Conservation (phyloP, 1,284 basidiomycete species). For the Cerrena zonata region DNA sequence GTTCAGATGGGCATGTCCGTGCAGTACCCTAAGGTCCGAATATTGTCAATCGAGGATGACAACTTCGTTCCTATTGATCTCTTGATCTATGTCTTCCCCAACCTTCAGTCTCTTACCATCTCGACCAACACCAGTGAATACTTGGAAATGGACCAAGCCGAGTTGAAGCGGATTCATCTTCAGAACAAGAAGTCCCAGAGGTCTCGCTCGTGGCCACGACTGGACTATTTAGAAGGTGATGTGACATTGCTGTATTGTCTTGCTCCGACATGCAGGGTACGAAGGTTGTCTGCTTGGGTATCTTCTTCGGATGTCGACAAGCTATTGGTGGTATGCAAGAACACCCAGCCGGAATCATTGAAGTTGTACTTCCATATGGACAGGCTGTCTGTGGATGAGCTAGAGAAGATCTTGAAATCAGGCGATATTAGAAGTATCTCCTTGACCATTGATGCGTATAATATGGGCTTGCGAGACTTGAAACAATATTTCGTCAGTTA, state of each 20-base stretch:
- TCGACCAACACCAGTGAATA: not conserved
- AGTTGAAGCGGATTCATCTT: not conserved
- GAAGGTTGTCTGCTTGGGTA: not conserved
- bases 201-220: not conserved
- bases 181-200: not conserved
- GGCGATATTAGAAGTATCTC: not conserved
- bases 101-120: not conserved
- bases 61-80: not conserved
- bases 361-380: conserved; percentile 2
- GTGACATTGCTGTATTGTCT: not conserved
- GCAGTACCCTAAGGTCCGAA: not conserved
- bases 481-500: not conserved
- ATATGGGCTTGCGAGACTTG: not conserved
- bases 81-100: not conserved
- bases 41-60: not conserved
- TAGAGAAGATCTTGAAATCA: not conserved
- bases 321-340: not conserved
- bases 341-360: not conserved
- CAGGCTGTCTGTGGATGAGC: not conserved
- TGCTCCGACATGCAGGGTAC: not conserved
- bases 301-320: not conserved
- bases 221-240: not conserved
- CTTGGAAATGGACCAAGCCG: not conserved
- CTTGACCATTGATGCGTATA: not conserved
- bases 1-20: not conserved